Conservation (phyloP, 2,329 filamentous ascomycete genomes). For the Pyrenophora tritici-repentis region DNA sequence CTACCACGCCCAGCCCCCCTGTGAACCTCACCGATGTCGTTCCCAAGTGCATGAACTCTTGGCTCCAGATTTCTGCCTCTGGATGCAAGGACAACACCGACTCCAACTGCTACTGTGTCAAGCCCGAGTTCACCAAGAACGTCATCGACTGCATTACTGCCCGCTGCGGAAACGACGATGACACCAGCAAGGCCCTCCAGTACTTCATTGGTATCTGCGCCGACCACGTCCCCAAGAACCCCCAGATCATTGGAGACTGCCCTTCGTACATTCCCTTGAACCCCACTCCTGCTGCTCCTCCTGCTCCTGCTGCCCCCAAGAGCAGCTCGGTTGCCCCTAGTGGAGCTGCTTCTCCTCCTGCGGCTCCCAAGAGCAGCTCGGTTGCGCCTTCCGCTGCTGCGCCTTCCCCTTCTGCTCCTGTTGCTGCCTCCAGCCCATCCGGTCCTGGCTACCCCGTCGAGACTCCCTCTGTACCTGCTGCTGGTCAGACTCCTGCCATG, state of each 20-base stretch:
- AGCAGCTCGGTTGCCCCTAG: constrained; percentile 12
- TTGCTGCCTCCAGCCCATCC: constrained; percentile 7
- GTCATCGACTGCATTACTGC: constrained; percentile 82
- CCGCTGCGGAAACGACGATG: constrained; percentile 66
- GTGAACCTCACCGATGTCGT: constrained; percentile 68
- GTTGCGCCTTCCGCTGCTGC: constrained; percentile 7
- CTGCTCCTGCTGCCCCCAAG: constrained; percentile 11
- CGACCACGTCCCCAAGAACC: constrained; percentile 73
- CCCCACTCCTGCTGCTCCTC: constrained; percentile 30
- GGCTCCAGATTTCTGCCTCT: constrained; percentile 68
- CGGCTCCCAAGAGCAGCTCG: constrained; percentile 14
- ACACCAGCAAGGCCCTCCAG: constrained; percentile 72
- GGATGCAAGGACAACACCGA: constrained; percentile 83
- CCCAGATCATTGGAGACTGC: constrained; percentile 80
- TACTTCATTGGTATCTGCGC: constrained; percentile 95
- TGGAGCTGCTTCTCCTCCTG: background rate
- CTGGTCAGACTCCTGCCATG: constrained; percentile 3
- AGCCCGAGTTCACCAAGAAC: constrained; percentile 73
- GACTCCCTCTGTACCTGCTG: constrained; percentile 11
- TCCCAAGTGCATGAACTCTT: constrained; percentile 90
- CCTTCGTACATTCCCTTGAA: constrained; percentile 60
- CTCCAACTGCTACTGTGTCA: constrained; percentile 82
- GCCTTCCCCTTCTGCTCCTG: constrained; percentile 3
- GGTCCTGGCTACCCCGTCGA: background rate
- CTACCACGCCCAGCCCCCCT: constrained; percentile 27